Percentiles rank a stretch among this genome's conserved stretches.
These are phyloP conservation scores for Aureobasidium sp. DNA, from an alignment of 2,329 filamentous ascomycete genomes.

Conservation along the genomic window DNA sequence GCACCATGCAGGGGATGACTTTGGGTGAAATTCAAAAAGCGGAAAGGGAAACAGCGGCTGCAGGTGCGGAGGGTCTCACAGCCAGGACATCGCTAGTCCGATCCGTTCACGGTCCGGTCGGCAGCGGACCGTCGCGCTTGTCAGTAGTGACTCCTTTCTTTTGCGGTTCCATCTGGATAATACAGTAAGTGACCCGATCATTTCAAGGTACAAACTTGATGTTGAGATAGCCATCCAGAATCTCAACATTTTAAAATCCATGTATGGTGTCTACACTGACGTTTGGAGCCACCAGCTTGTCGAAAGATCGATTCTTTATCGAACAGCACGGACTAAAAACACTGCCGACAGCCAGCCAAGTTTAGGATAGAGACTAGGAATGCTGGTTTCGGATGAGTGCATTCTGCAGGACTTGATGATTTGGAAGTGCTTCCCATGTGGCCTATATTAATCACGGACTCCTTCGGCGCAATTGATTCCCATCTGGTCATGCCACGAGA, in stretches of 20 bases:
- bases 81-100: neutral
- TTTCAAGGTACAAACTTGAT: neutral
- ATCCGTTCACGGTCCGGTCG: neutral
- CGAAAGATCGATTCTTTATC: neutral
- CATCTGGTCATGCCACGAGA: neutral
- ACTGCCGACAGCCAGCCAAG: neutral
- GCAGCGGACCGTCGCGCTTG: neutral
- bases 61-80: neutral
- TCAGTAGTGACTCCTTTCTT: neutral
- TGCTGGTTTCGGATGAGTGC: neutral
- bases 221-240: neutral
- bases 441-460: neutral
- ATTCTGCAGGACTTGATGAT: neutral
- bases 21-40: neutral
- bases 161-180: neutral
- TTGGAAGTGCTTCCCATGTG: slow-evolving; percentile 3
- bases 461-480: neutral
- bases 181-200: neutral
- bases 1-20: slow-evolving; percentile 10
- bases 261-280: neutral
- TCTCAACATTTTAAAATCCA: neutral
- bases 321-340: neutral
- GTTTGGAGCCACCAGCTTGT: neutral
- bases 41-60: neutral
- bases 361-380: neutral